Percentiles rank a stretch among this genome's conserved stretches.
phyloP scores from a whole-genome alignment of 2,329 filamentous ascomycete genomes.

The Aspergillus felis region DNA sequence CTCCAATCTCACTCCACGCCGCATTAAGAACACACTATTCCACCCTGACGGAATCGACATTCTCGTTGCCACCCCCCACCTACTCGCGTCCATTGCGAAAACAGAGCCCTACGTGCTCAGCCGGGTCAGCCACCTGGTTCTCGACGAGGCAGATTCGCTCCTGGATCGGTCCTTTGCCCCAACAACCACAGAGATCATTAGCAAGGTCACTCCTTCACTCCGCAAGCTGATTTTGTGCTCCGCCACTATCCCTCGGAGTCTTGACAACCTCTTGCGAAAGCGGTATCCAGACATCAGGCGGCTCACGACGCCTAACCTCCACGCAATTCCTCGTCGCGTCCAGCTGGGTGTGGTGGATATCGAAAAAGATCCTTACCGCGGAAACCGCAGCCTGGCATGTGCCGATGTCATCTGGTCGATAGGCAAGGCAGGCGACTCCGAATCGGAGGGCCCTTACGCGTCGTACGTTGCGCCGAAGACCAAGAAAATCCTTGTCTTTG shows the following conservation, averaged over 20 bases:
- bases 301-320: slow-evolving; percentile 90
- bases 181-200: slow-evolving; percentile 76
- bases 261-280: slow-evolving; percentile 78
- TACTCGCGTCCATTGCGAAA: slow-evolving; percentile 82
- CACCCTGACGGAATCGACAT: slow-evolving; percentile 77
- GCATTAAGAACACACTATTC: slow-evolving; percentile 84
- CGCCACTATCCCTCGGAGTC: slow-evolving; percentile 85
- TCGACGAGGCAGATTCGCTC: slow-evolving; percentile 95
- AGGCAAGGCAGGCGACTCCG: slow-evolving; percentile 65
- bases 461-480: slow-evolving; percentile 51
- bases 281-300: slow-evolving; percentile 79
- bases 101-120: slow-evolving; percentile 88
- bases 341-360: slow-evolving; percentile 92
- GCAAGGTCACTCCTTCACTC: slow-evolving; percentile 74
- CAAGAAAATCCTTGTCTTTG: slow-evolving; percentile 89
- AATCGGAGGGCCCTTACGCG: slow-evolving; percentile 28
- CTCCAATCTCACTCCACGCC: slow-evolving; percentile 67
- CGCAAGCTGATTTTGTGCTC: slow-evolving; percentile 89
- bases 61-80: slow-evolving; percentile 80
- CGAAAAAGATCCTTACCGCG: slow-evolving; percentile 84
- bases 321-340: slow-evolving; percentile 90
- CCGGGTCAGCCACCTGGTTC: slow-evolving; percentile 80
- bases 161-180: slow-evolving; percentile 89
- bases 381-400: slow-evolving; percentile 89
- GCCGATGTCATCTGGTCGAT: slow-evolving; percentile 94